phyloP scores from a whole-genome alignment of 164 flowering plant species.

The Paratinospora sagittata region DNA sequence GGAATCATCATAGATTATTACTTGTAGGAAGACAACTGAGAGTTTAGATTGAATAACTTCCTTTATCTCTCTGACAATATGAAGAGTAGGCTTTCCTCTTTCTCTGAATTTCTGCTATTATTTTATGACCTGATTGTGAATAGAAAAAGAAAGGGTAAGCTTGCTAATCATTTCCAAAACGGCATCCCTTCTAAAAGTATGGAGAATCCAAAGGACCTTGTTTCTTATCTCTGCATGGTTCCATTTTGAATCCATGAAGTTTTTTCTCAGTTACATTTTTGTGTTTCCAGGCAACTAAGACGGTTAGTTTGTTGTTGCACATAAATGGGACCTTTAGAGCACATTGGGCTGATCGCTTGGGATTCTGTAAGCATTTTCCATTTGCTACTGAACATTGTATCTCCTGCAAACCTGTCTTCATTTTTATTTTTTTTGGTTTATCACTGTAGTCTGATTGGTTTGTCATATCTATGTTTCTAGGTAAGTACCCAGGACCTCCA shows the following conservation, averaged over 20 bases:
- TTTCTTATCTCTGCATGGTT: not conserved
- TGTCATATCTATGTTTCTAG: conserved; percentile 27
- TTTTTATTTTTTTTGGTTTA: not conserved
- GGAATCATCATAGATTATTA: not conserved
- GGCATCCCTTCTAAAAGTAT: not conserved
- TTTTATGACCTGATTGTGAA: not conserved
- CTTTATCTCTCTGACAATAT: too few species aligned
- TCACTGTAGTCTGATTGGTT: not conserved
- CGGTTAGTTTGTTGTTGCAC: conserved; percentile 52
- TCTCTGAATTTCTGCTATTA: not conserved
- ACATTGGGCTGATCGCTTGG: conserved; percentile 89
- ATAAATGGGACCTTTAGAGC: conserved; percentile 92
- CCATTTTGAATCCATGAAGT: not conserved
- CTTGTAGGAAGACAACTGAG: too few species aligned
- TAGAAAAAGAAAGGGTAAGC: not conserved
- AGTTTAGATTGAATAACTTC: too few species aligned
- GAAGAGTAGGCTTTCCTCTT: not conserved
- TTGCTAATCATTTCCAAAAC: not conserved
- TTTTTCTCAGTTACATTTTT: conserved; percentile 14
- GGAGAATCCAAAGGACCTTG: not conserved
- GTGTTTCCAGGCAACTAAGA: conserved; percentile 43
- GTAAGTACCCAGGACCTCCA: conserved; percentile 57
- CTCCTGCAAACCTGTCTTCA: not conserved
- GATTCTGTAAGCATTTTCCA: conserved; percentile 54
- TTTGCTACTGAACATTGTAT: not conserved